phyloP scores from a whole-genome alignment of 345 rosid species.

The Pistacia integerrima region DNA sequence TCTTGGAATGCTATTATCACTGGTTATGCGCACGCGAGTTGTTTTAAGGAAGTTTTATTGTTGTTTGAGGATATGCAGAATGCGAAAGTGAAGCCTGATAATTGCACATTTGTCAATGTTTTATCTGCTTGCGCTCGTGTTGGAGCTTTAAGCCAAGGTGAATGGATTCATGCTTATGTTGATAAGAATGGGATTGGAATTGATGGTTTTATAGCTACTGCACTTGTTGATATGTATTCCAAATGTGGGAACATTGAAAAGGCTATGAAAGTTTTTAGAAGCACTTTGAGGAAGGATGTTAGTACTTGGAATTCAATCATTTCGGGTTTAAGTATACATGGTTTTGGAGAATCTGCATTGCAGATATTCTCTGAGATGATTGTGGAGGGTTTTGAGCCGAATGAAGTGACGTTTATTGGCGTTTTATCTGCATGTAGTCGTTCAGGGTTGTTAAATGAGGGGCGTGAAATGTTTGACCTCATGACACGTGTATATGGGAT shows the following conservation, averaged over 20 bases:
- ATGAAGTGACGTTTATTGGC: constrained; percentile 39
- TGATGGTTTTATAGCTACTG: constrained; percentile 48
- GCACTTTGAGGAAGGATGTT: constrained; percentile 34
- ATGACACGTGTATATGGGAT: constrained; percentile 42
- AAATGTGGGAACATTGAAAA: constrained; percentile 54
- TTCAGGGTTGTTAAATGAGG: constrained; percentile 52
- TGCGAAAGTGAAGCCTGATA: constrained; percentile 37
- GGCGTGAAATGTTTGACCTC: constrained; percentile 35
- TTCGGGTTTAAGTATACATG: constrained; percentile 49
- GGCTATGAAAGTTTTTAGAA: constrained; percentile 51
- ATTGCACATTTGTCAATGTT: constrained; percentile 41
- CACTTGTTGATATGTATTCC: constrained; percentile 57
- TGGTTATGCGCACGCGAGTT: constrained; percentile 34
- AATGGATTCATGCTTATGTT: constrained; percentile 46
- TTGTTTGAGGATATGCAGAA: constrained; percentile 45
- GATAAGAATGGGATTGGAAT: constrained; percentile 37
- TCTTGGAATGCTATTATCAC: constrained; percentile 50
- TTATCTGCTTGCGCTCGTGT: constrained; percentile 51
- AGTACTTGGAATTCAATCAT: constrained; percentile 60
- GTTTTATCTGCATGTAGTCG: constrained; percentile 58
- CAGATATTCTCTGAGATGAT: constrained; percentile 55
- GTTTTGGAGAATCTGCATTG: constrained; percentile 44
- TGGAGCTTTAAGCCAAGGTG: constrained; percentile 51
- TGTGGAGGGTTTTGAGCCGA: constrained; percentile 41
- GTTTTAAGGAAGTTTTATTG: constrained; percentile 36